phyloP scores from a whole-genome alignment of 257 asterid genomes.

The Ehretia macrophylla region DNA sequence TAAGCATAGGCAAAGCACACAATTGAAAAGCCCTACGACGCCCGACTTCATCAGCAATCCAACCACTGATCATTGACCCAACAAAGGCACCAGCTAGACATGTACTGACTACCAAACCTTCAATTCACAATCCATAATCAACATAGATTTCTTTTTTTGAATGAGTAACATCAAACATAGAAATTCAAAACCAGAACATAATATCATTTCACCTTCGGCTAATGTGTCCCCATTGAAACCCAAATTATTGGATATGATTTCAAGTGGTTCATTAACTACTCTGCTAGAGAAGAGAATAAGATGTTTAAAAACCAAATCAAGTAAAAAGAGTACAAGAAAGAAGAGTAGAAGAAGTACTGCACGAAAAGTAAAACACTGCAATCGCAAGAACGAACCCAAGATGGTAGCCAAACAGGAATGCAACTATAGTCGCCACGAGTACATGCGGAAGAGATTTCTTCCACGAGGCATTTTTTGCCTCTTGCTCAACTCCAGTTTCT shows the following conservation, averaged over 20 bases:
- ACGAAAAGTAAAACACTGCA: neutral
- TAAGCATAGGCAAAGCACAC: conserved; percentile 77
- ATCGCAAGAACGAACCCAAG: conserved; percentile 64
- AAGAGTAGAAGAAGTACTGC: conserved; percentile 5
- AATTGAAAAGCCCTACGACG: conserved; percentile 86
- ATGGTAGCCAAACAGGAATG: conserved; percentile 92
- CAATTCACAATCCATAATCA: neutral
- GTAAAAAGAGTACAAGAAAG: neutral
- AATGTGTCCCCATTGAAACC: conserved; percentile 77
- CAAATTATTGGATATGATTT: conserved; percentile 80
- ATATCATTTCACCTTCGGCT: conserved; percentile 55
- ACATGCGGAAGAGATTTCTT: conserved; percentile 82
- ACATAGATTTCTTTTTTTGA: too few relatives aligned
- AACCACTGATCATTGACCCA: conserved; percentile 80
- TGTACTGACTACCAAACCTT: conserved; percentile 93
- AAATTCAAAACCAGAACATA: conserved; percentile 1
- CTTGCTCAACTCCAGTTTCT: conserved; percentile 36
- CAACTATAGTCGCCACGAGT: conserved; percentile 66
- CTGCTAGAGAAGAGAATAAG: conserved; percentile 28
- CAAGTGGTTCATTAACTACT: conserved; percentile 94
- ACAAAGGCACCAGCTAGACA: conserved; percentile 84
- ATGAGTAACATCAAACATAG: too few relatives aligned
- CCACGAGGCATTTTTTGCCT: conserved; percentile 69
- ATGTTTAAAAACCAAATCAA: conserved; percentile 5
- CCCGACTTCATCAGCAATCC: conserved; percentile 86